Evolutionary conservation across 192 early-diverging fungal species (phyloP), one percentile per base, ranked within the genome.

Genomic region (Backusella parvicylindrica): DNA sequence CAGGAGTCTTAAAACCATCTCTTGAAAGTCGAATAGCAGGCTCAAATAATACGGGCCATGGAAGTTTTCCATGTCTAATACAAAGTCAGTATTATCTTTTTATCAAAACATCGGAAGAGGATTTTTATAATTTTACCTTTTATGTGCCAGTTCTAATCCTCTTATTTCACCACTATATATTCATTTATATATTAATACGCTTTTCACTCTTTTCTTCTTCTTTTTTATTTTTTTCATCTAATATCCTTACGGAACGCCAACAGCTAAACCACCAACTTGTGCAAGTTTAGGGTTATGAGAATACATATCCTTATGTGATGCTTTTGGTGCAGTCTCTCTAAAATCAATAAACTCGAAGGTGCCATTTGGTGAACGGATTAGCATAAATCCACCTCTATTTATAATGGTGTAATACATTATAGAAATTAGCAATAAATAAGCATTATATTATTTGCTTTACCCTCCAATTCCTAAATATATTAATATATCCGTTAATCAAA

Each of bases 301-400:
- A 84, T 88, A 97, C 96, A 98, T 97, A 75, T 93, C 88, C 23
- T 77, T 81, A 18, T 73, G 82, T 6, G 94, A 86, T 7, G 89
- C 91, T 28, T 78, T 77, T 5, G 94, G 95, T 13, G 97, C 96
- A 0, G 84, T 82, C 79, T 98, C 97, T 28, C 97, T 84, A 75
- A 97, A 98, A 77, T 98, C 94, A 38, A 98, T 87, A n/a, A 92
- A 86, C 33, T 91, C 89, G 26, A 82, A 78, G 3, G 77, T 86
- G 1, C 88, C 88, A 53, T 88, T 86, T 6, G 85, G 75, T 4
- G 84, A 76, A 31, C 94, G 89, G 7, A 96, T 84, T 12, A 95
- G 86, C 93, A 96, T 94, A 79, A 98, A 97, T 7, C 97, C 97
- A 38, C 97, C 97, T 18, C 97, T 82, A 43, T 11, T 41, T n/a